phyloP scores from a whole-genome alignment of 495 filamentous ascomycete genomes.

The Tuber indicum region DNA sequence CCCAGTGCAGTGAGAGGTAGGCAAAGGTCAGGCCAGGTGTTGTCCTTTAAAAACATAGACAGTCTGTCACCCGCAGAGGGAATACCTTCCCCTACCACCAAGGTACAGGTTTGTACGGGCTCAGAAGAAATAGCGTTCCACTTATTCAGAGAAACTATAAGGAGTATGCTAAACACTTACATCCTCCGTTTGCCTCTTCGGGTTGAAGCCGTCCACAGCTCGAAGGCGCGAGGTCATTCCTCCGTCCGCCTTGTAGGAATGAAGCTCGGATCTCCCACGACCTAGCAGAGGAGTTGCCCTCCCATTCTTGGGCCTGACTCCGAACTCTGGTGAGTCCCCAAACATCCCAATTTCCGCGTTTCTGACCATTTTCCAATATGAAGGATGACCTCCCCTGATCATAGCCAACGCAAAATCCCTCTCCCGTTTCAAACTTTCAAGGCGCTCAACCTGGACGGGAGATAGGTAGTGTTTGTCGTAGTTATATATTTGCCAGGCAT shows the following conservation, averaged over 20 bases:
- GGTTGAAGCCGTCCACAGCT: neutral
- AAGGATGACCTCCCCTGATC: neutral
- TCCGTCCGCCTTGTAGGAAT: neutral
- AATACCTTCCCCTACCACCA: too few relatives aligned
- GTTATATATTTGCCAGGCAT: neutral
- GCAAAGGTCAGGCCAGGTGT: too few relatives aligned
- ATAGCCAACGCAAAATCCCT: neutral
- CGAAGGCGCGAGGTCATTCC: neutral
- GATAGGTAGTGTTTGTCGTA: neutral
- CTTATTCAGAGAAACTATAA: neutral
- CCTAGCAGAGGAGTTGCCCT: neutral
- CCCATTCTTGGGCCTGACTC: neutral
- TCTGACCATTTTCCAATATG: neutral
- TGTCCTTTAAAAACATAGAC: too few relatives aligned
- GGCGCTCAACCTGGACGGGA: neutral
- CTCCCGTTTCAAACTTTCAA: neutral
- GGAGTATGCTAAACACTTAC: neutral
- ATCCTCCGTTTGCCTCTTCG: rapidly evolving
- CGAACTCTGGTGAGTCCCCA: neutral
- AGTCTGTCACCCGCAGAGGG: too few relatives aligned
- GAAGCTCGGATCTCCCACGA: neutral
- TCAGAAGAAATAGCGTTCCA: neutral
- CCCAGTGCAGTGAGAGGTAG: too few relatives aligned
- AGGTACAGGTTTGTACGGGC: neutral
- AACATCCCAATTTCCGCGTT: neutral